A percentile compares a stretch with the other conserved stretches of the same genome.
phyloP scores from a whole-genome alignment of 768 basidiomycete species.

The Solioccasus polychromus region DNA sequence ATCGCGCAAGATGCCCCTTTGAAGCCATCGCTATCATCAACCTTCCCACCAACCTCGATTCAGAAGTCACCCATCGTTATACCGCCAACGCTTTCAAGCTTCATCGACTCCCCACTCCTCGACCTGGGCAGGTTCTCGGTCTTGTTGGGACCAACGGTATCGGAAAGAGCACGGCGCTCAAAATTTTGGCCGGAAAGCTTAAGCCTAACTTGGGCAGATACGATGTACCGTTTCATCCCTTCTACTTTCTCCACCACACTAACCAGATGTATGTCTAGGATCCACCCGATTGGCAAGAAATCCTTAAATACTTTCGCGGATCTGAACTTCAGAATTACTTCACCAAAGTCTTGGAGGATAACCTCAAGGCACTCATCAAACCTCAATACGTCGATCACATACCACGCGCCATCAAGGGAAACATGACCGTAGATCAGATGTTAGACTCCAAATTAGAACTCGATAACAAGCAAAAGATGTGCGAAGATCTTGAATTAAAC shows the following conservation, averaged over 20 bases:
- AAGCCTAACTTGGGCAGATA: constrained; percentile 98
- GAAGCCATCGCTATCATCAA: constrained; percentile 99
- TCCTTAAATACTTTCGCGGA: constrained; percentile 96
- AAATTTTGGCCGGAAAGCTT: constrained; percentile 93
- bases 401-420: constrained; percentile 91
- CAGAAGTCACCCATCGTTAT: constrained; percentile 96
- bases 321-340: constrained; percentile 99
- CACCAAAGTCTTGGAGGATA: constrained; percentile 98
- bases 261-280: constrained; percentile 50
- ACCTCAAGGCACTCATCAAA: constrained; percentile 97
- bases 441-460: constrained; percentile 86
- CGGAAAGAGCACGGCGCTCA: constrained; percentile 96
- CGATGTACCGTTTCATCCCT: constrained; percentile 51
- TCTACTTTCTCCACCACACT: background rate
- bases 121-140: constrained; percentile 98
- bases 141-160: constrained; percentile 99
- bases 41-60: constrained; percentile 93
- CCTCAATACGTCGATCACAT: constrained; percentile 99
- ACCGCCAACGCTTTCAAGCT: constrained; percentile 99
- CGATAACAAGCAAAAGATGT: constrained; percentile 85
- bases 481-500: constrained; percentile 83
- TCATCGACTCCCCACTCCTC: constrained; percentile 93
- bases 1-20: constrained; percentile 80
- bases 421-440: constrained; percentile 85
- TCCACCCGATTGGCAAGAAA: constrained; percentile 99